A percentile compares a stretch with the other conserved stretches of the same genome.
phyloP scores from a whole-genome alignment of 139 green algal genomes.

The Gonium pectorale region DNA sequence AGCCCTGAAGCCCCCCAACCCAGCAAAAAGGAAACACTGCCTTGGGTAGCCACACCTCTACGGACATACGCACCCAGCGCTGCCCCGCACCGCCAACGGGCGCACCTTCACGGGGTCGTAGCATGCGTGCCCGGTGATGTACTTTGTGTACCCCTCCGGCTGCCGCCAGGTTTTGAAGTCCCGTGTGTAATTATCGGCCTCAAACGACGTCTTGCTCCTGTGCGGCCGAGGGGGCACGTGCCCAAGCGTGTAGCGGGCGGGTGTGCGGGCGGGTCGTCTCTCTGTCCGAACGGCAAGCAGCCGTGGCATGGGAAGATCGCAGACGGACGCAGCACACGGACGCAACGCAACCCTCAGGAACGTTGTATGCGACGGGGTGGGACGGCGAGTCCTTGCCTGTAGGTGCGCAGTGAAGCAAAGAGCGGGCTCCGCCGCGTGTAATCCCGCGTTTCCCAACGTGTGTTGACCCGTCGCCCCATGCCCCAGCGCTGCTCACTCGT shows the following conservation, averaged over 20 bases:
- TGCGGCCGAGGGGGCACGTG: too few relatives aligned
- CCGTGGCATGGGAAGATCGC: too few relatives aligned
- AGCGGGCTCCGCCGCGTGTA: too few relatives aligned
- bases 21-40: too few relatives aligned
- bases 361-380: background rate
- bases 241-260: too few relatives aligned
- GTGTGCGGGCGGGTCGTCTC: too few relatives aligned
- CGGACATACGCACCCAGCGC: background rate
- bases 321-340: background rate
- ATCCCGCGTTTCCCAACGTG: background rate
- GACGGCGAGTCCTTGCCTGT: background rate
- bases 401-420: too few relatives aligned
- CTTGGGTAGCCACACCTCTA: background rate
- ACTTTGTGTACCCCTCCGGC: conserved; percentile 51
- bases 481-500: conserved; percentile 29
- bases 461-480: background rate
- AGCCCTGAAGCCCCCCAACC: too few relatives aligned
- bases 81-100: background rate
- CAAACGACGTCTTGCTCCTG: conserved; percentile 57
- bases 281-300: too few relatives aligned
- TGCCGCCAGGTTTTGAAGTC: conserved; percentile 11
- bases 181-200: conserved; percentile 53
- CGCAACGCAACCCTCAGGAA: background rate
- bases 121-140: conserved; percentile 54
- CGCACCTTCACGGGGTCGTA: conserved; percentile 63